Evolutionary conservation across 306 rosid species (phyloP).

Genomic region (Pueraria montana): DNA sequence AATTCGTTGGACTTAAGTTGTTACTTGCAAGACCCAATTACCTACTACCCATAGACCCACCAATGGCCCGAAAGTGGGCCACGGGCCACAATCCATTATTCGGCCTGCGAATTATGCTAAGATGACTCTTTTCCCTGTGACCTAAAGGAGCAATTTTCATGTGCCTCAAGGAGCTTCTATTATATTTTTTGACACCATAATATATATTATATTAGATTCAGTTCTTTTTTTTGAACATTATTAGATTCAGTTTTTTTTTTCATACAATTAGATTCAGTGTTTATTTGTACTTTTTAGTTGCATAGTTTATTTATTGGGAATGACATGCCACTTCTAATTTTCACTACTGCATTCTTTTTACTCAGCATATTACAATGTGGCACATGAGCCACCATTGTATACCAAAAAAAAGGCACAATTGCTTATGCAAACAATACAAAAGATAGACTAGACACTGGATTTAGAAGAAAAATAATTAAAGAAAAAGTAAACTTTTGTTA

Average conservation of each 20-base stretch:
- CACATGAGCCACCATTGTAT: not conserved
- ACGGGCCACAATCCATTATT: not conserved
- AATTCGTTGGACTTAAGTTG: not conserved
- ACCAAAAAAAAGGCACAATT: too few relatives aligned
- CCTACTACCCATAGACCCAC: not conserved
- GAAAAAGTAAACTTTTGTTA: too few relatives aligned
- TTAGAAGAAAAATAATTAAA: too few relatives aligned
- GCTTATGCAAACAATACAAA: too few relatives aligned
- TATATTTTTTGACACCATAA: not conserved
- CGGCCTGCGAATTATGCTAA: not conserved
- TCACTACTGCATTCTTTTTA: not conserved
- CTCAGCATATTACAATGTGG: not conserved
- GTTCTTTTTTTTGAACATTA: not conserved
- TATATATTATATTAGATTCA: not conserved
- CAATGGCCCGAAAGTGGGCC: constrained; percentile 19
- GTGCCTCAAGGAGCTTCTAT: not conserved
- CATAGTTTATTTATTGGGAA: not conserved
- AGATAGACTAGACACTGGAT: too few relatives aligned
- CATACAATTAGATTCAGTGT: not conserved
- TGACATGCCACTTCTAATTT: not conserved
- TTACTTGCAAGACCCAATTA: not conserved
- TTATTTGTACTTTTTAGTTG: not conserved
- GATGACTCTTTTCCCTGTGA: not conserved
- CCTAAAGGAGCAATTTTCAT: not conserved
- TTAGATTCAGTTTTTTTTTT: not conserved